Evolutionary conservation across 805 yeast species (phyloP), one percentile per base, ranked within the genome.

Genomic region (Zygosaccharomyces siamensis): DNA sequence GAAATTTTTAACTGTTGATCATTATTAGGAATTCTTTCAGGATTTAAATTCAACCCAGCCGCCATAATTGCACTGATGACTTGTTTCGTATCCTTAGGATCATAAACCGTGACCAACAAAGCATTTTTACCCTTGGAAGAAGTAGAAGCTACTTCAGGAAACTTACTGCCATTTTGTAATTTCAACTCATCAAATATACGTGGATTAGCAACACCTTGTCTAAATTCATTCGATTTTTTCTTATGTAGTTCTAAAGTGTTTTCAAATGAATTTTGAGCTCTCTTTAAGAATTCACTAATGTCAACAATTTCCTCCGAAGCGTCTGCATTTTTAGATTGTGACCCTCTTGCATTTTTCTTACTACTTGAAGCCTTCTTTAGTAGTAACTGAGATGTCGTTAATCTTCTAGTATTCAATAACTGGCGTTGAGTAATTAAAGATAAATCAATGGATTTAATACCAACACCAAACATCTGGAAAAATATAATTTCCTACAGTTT

Each of bases 71-170:
- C 75, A 45, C 89, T 81, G 26, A 85, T 76, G 26, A 92, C 78
- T 51, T 78, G 75, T 57, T 87, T 84, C 35, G 80, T 75, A 55
- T 86, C 77, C 45, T 74, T 75, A 5, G 96, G 95, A 60, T 92
- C 97, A 66, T 84, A 92, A 1, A 89, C 90, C 0, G 96, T 89
- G n/a, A 92, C 79, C 28, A 78, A 68, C 45, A 88, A 72, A 56
- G 80, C 74, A 57, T 86, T 76, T 24, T 75, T 72, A 5, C 92
- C 93, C 56, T 84, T 84, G 45, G 80, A 56, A 0, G 84, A 70
- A 2, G 92, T 83, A 52, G 83, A 83, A 1, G 96, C 96, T 26
- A 88, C 68, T 27, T 81, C 73, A 2, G 80, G 76, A 62, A 84
- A 84, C 2, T 74, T 74, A 1, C 61, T 63, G 6, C 70, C 64